Evolutionary conservation across 1,284 basidiomycete species (phyloP).

Genomic region (Exobasidium rhododendri): DNA sequence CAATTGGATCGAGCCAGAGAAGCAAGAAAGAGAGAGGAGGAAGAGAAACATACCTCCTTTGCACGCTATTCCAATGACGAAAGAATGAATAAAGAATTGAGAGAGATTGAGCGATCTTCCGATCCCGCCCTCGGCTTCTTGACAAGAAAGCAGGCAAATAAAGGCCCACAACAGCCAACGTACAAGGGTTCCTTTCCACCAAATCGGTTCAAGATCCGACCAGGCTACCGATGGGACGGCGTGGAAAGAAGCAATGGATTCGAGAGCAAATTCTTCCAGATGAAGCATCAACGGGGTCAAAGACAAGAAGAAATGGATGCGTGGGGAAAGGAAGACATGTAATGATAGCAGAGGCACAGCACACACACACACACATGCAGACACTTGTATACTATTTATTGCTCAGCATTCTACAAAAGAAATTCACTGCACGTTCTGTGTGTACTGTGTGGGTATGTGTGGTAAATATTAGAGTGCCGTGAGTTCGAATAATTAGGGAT

Average conservation of each 20-base stretch:
- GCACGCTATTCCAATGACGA: slow-evolving; percentile 68
- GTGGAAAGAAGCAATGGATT: slow-evolving; percentile 78
- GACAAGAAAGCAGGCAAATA: slow-evolving; percentile 61
- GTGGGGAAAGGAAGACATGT: slow-evolving; percentile 15
- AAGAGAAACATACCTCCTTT: slow-evolving; percentile 66
- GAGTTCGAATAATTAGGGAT: no score
- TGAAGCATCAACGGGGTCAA: slow-evolving; percentile 26
- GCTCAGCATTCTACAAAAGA: no score
- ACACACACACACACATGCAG: no score
- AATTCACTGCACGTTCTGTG: no score
- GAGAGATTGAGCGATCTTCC: slow-evolving; percentile 79
- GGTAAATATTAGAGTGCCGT: no score
- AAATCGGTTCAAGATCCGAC: slow-evolving; percentile 89
- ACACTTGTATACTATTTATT: no score
- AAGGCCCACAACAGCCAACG: slow-evolving; percentile 76
- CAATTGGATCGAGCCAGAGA: slow-evolving; percentile 66
- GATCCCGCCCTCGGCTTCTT: slow-evolving; percentile 92
- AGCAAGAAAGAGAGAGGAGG: slow-evolving; percentile 62
- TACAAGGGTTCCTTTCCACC: slow-evolving; percentile 84
- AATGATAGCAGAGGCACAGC: neutral
- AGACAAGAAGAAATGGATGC: slow-evolving; percentile 12
- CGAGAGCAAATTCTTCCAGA: slow-evolving; percentile 69
- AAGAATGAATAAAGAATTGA: slow-evolving; percentile 77
- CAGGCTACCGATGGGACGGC: slow-evolving; percentile 89
- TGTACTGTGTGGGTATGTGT: no score